Evolutionary conservation across 1,284 basidiomycete genomes (phyloP), one percentile per base, ranked within the genome.

Genomic region (Boletus putidus): DNA sequence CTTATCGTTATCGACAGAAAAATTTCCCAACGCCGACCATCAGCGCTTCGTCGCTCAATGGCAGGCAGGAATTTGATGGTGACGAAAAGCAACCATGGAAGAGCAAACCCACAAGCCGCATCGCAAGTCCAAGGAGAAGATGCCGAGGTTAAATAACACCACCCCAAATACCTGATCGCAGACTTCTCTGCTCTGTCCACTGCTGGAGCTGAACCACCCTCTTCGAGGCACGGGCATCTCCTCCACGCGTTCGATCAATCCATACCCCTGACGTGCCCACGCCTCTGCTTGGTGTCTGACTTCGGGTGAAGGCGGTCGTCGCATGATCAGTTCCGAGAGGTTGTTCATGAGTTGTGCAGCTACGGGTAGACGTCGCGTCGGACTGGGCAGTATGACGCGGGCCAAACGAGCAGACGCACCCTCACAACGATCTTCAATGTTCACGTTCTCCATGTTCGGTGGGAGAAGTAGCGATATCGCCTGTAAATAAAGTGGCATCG

Each of bases 331-430:
- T 55, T 86, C 84, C 14, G 86, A 81, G 37, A 91, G 76, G 60
- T 84, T 85, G 63, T 80, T 83, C 88, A 91, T 89, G 16, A 89
- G 65, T 52, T 88, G 82, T 10, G 88, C 87, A n/a, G 82, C 87
- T 88, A 61, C n/a, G 50, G 35, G 47, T 21, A 33, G 25, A 45
- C 20, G 23, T 44, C 21, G 4, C 27, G 47, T 52, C 7, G 9
- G 37, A 49, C 42, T 39, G 21, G 44, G 11, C 39, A 12, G 25
- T 25, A 49, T 23, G 4, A 14, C 25, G 25, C n/a, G n/a, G 12
- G n/a, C 6, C 4, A 33, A 43, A 35, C 3, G 29, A 39, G 14
- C 3, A 39, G 36, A 58, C 58, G 21, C 52, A 86, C 87, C 86
- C 74, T 83, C 76, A 67, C 88, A 89, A 55, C 77, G 76, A 59